These are phyloP conservation scores for Solanum chiquidenum DNA, from an alignment of 257 asterid species.

Conservation along the genomic window DNA sequence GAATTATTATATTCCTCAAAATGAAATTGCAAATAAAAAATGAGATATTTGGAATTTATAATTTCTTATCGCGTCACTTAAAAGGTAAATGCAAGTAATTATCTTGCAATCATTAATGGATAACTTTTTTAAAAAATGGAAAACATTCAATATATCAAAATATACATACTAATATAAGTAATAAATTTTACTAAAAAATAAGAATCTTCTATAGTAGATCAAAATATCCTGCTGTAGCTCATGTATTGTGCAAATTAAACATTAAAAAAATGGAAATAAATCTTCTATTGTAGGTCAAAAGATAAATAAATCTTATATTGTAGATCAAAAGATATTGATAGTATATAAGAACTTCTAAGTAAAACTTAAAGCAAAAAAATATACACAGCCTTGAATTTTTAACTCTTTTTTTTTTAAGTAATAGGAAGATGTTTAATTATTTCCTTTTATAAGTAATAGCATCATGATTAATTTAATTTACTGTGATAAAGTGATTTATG, in stretches of 20 bases:
- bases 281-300: neutral
- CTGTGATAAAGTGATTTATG: neutral
- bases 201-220: neutral
- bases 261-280: neutral
- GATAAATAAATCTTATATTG: neutral
- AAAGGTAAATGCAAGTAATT: neutral
- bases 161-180: too few relatives aligned
- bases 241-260: neutral
- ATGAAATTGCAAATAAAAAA: neutral
- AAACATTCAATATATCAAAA: neutral
- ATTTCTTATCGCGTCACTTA: neutral
- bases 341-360: neutral
- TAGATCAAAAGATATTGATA: neutral
- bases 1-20: neutral
- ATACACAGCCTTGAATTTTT: neutral
- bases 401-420: too few relatives aligned
- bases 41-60: neutral
- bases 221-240: neutral
- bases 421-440: neutral
- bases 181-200: neutral
- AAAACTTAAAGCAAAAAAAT: neutral
- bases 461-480: too few relatives aligned
- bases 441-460: neutral
- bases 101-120: neutral
- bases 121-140: neutral